A percentile compares a stretch with the other conserved stretches of the same genome.
phyloP scores from a whole-genome alignment of 768 basidiomycete species.

The Lactarius hatsudake region DNA sequence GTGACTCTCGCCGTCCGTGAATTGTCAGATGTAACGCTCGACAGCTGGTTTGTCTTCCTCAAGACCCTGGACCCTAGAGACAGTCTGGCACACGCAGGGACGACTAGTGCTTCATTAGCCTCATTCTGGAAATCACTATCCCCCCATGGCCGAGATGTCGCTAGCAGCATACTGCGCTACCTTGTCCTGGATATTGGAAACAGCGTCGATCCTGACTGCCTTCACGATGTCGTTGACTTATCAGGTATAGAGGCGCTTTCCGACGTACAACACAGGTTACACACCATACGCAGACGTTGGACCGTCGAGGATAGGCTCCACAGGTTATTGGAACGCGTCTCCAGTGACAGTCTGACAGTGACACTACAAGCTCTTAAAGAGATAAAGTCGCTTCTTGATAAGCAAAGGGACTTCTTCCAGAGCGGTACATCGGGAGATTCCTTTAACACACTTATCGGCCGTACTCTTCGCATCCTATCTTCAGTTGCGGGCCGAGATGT shows the following conservation, averaged over 20 bases:
- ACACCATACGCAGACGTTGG: conserved; percentile 46
- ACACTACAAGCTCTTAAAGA: conserved; percentile 72
- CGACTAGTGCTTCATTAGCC: conserved; percentile 82
- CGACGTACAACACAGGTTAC: conserved; percentile 43
- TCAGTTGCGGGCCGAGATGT: conserved; percentile 73
- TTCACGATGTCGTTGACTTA: conserved; percentile 81
- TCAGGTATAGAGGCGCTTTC: conserved; percentile 64
- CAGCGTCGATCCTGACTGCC: conserved; percentile 46
- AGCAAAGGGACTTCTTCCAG: conserved; percentile 51
- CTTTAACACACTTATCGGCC: conserved; percentile 75
- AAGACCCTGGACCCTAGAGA: conserved; percentile 63
- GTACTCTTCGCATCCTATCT: conserved; percentile 64
- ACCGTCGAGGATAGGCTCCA: conserved; percentile 53
- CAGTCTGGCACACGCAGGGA: conserved; percentile 78
- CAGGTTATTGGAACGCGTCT: conserved; percentile 68
- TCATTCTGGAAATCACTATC: conserved; percentile 71
- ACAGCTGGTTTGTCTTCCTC: conserved; percentile 79
- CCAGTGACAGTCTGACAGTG: conserved; percentile 79
- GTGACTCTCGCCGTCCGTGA: conserved; percentile 76
- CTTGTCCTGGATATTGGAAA: conserved; percentile 62
- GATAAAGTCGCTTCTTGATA: conserved; percentile 61
- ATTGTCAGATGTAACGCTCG: conserved; percentile 73
- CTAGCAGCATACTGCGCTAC: conserved; percentile 60
- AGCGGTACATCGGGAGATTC: conserved; percentile 76
- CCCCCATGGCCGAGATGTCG: conserved; percentile 47